A percentile compares a stretch with the other conserved stretches of the same genome.
phyloP scores from a whole-genome alignment of 2,329 filamentous ascomycete genomes.

The Sclerotinia spermophila region DNA sequence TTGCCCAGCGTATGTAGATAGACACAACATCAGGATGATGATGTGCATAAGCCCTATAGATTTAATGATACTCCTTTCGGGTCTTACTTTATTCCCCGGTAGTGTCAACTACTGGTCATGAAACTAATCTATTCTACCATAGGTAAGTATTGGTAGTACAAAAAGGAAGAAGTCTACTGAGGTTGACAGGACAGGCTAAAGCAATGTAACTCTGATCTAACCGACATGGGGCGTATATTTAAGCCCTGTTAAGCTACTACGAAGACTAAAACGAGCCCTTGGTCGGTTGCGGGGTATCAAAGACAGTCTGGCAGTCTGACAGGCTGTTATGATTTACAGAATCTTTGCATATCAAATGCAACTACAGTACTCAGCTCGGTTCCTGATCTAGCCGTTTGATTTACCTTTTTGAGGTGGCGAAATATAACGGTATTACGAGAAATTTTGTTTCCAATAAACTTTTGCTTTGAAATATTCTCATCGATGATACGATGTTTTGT shows the following conservation, averaged over 20 bases:
- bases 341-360: background rate
- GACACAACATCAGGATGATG: background rate
- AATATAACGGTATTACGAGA: background rate
- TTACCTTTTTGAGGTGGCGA: background rate
- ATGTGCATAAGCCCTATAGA: constrained; percentile 17
- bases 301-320: background rate
- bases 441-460: background rate
- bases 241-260: background rate
- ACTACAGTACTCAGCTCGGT: background rate
- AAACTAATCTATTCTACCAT: background rate
- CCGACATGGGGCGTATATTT: background rate
- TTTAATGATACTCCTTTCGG: background rate
- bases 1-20: background rate
- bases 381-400: background rate
- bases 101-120: background rate
- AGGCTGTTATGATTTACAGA: background rate
- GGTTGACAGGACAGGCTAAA: background rate
- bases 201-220: background rate
- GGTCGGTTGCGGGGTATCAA: background rate
- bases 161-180: background rate
- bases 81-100: background rate
- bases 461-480: background rate
- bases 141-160: background rate
- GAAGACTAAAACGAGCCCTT: background rate
- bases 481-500: background rate